Evolutionary conservation across 2,329 filamentous ascomycete species (phyloP).

Genomic region (Claviceps fusiformis): DNA sequence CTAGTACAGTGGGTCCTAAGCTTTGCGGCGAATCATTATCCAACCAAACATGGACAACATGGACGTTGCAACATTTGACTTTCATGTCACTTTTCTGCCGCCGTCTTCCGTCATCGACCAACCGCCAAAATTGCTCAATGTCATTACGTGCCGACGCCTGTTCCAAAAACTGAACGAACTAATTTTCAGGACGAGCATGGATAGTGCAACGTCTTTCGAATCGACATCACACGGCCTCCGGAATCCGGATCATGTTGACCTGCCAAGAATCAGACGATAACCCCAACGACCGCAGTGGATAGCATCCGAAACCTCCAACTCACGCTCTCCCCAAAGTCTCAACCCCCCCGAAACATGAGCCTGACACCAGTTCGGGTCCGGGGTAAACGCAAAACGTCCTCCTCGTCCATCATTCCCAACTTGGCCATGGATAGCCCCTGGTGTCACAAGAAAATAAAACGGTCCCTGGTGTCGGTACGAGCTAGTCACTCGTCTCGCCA

Average conservation of each 20-base stretch:
- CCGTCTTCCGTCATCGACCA: too few species aligned
- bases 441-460: conserved; percentile 14
- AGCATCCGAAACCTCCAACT: too few species aligned
- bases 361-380: conserved; percentile 35
- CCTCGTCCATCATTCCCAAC: conserved; percentile 7
- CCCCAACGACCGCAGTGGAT: neutral
- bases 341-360: conserved; percentile 20
- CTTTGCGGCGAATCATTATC: too few species aligned
- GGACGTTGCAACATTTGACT: too few species aligned
- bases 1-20: too few species aligned
- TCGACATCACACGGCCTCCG: neutral
- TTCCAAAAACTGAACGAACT: too few species aligned
- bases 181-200: neutral
- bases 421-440: neutral
- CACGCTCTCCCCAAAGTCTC: too few species aligned
- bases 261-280: neutral
- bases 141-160: too few species aligned
- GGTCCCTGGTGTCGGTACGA: conserved; percentile 17
- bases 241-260: neutral
- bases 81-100: too few species aligned
- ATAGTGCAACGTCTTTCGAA: neutral
- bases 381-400: conserved; percentile 26
- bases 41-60: too few species aligned
- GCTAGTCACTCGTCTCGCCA: conserved; percentile 13
- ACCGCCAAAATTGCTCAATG: too few species aligned